A percentile compares a stretch with the other conserved stretches of the same genome.
These are phyloP conservation scores for Ormosia emarginata DNA, from an alignment of 306 rosid species.

Conservation along the genomic window DNA sequence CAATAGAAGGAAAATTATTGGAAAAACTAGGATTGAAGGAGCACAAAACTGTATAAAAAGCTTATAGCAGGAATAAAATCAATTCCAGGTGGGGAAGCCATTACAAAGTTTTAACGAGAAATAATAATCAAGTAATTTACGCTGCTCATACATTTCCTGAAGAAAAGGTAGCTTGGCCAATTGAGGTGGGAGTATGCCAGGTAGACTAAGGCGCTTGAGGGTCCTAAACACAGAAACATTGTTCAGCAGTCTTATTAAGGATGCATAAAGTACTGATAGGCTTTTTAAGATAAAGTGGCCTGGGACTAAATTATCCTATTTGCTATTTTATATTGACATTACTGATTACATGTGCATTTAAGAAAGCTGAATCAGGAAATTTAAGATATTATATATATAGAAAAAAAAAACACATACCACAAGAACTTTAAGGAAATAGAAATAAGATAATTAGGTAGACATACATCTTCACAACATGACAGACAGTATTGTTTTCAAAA, in stretches of 20 bases:
- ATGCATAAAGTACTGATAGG: not conserved
- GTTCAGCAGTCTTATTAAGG: not conserved
- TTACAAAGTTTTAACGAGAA: not conserved
- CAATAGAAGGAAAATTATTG: conserved; percentile 11
- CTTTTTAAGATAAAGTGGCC: not conserved
- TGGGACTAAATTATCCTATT: not conserved
- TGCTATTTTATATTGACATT: not conserved
- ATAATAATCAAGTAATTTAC: conserved; percentile 5
- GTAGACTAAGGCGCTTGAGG: conserved; percentile 35
- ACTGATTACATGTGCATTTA: not conserved
- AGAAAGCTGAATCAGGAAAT: not conserved
- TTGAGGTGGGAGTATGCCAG: conserved; percentile 36
- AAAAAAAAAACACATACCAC: not conserved
- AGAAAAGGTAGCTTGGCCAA: conserved; percentile 29
- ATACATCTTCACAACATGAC: conserved; percentile 67
- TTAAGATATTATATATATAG: not conserved
- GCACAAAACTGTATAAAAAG: not conserved
- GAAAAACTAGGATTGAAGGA: not conserved
- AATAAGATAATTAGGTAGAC: conserved; percentile 25
- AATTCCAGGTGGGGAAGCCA: not conserved
- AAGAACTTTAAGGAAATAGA: not conserved
- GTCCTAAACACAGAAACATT: conserved; percentile 21
- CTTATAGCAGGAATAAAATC: not conserved
- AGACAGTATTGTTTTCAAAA: conserved; percentile 32
- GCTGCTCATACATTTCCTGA: conserved; percentile 26